Evolutionary conservation across 2,329 filamentous ascomycete species (phyloP), one percentile per base, ranked within the genome.

Genomic region (Phyllosticta citriasiana): DNA sequence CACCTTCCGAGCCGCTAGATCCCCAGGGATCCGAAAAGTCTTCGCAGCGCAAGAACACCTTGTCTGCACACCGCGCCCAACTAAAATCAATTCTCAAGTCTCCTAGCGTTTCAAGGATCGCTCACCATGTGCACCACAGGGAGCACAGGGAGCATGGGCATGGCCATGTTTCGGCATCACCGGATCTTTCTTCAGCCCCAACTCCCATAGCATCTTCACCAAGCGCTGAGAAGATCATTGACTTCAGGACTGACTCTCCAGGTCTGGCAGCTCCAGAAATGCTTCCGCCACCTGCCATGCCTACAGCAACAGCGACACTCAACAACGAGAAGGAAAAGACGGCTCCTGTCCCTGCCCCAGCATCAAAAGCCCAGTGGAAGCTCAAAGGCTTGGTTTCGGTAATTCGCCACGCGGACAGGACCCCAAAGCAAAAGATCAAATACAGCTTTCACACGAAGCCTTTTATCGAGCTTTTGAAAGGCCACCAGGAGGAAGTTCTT

Each of bases 341-440:
- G 8, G 65, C 70, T 27, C 66, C 69, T 27, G 70, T 79, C 3
- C 80, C 79, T 6, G 76, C 79, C 4, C 79, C 79, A 35, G 76
- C 78, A 2, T 88, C 88, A 0, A 97, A 97, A 69, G 91, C 96
- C 70, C 91, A 94, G 10, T 99, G 94, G 94, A 97, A 96, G 73
- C 79, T 99, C 58, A 99, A 99, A 76, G 94, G 94, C 12, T 92
- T 99, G 76, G 93, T 99, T 0, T 93, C 92, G 1, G 94, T 99
- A 16, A 91, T 99, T 66, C 86, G 94, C 27, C 94, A 99, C 74
- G 95, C 95, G 2, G 94, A 99, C 76, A 88, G 94, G 61, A 99
- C 94, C 1, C 94, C 94, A 2, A 99, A 99, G 76, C 94, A 99
- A 70, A 99, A 99, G 73, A 97, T 97, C 80, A 99, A 99, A 73